Percentiles rank a stretch among this genome's conserved stretches.
phyloP scores from a whole-genome alignment of 1,284 basidiomycete species.

The Ceratobasidium papillatum region DNA sequence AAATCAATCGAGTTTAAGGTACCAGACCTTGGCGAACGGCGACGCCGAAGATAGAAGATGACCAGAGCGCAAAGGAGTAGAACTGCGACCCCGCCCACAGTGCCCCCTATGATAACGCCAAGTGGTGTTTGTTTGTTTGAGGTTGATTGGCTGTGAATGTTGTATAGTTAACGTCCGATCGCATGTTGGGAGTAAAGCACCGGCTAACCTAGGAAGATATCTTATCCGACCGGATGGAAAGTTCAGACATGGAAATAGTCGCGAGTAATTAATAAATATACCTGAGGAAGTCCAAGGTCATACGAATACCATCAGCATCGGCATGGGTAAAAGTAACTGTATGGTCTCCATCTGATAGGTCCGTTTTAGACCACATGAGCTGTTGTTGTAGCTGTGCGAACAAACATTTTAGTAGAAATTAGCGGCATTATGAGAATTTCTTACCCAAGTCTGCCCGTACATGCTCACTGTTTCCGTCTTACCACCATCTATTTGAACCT shows the following conservation, averaged over 20 bases:
- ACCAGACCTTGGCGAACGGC: neutral
- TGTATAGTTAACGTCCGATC: neutral
- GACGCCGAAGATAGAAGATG: neutral
- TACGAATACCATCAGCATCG: neutral
- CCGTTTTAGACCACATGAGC: constrained; percentile 3
- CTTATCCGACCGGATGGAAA: neutral
- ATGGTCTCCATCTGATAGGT: neutral
- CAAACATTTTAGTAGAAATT: neutral
- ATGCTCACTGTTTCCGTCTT: neutral
- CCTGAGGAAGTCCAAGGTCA: constrained; percentile 24
- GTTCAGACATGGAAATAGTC: too few relatives aligned
- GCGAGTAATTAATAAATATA: neutral
- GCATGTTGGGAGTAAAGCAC: neutral
- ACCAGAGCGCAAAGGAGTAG: neutral
- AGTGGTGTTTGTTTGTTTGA: neutral
- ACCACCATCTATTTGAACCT: neutral
- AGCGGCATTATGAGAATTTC: neutral
- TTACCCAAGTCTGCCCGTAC: neutral
- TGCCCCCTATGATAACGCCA: neutral
- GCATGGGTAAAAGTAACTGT: constrained; percentile 7
- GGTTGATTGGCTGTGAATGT: neutral
- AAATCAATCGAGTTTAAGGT: neutral
- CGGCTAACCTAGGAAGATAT: neutral
- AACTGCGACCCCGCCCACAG: neutral
- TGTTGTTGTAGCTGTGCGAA: constrained; percentile 1